Evolutionary conservation across 768 basidiomycete species (phyloP).

Genomic region (Sarcodon aspratus): DNA sequence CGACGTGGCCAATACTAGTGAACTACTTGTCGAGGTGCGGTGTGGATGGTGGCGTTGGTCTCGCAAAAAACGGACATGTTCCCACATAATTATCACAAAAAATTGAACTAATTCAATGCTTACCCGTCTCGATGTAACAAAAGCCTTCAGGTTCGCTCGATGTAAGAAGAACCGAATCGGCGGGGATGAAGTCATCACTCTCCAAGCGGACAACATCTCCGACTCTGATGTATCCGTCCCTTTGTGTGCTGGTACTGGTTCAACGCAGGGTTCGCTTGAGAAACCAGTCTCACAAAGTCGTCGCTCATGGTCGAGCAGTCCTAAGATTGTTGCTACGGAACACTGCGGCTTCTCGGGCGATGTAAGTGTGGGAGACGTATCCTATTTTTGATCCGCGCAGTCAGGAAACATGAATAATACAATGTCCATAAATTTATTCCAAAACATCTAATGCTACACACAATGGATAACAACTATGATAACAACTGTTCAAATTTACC

Average conservation of each 20-base stretch:
- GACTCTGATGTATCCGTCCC: slow-evolving; percentile 30
- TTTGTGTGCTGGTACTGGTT: slow-evolving; percentile 38
- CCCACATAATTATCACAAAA: background rate
- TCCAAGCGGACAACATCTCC: slow-evolving; percentile 91
- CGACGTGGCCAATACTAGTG: too few species aligned
- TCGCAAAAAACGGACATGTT: background rate
- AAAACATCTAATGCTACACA: too few species aligned
- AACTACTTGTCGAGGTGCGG: too few species aligned
- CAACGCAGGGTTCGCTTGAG: slow-evolving; percentile 57
- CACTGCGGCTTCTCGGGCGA: too few species aligned
- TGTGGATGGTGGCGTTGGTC: background rate
- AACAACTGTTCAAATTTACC: too few species aligned
- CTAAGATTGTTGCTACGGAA: too few species aligned
- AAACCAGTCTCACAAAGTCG: slow-evolving; percentile 66
- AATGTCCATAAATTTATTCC: too few species aligned
- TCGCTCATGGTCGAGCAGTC: slow-evolving; percentile 37
- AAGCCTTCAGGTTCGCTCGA: slow-evolving; percentile 95
- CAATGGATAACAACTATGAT: too few species aligned
- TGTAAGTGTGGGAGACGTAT: too few species aligned
- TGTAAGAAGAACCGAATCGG: slow-evolving; percentile 79
- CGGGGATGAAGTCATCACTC: slow-evolving; percentile 90
- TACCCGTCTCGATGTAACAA: slow-evolving; percentile 85
- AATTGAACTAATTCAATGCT: too few species aligned
- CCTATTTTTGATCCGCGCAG: too few species aligned
- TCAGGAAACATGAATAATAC: too few species aligned